A percentile compares a stretch with the other conserved stretches of the same genome.
Conservation (phyloP, 805 yeast genomes). For the Millerago galiae region DNA sequence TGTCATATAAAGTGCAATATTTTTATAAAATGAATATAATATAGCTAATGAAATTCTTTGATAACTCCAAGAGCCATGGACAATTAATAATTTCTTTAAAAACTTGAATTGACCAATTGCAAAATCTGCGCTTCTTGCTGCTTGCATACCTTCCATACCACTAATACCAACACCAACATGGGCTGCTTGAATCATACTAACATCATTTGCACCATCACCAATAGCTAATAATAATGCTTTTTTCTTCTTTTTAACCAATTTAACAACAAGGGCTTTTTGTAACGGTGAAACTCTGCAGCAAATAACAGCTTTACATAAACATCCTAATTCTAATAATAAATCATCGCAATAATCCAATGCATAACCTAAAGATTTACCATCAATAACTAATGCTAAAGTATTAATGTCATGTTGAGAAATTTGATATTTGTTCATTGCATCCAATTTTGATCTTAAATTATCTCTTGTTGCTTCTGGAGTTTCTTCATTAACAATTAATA, state of each 20-base stretch:
- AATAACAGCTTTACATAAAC: conserved; percentile 88
- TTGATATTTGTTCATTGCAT: conserved; percentile 64
- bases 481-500: conserved; percentile 84
- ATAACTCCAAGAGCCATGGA: conserved; percentile 97
- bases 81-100: conserved; percentile 73
- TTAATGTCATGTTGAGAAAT: conserved; percentile 63
- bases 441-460: conserved; percentile 68
- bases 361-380: conserved; percentile 83
- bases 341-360: conserved; percentile 86
- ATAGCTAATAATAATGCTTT: conserved; percentile 74
- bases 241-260: conserved; percentile 81
- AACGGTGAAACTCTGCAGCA: conserved; percentile 98
- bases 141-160: conserved; percentile 99
- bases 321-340: conserved; percentile 69
- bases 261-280: conserved; percentile 94
- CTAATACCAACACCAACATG: conserved; percentile 99
- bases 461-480: conserved; percentile 66
- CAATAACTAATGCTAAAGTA: conserved; percentile 84
- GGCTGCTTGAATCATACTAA: conserved; percentile 98
- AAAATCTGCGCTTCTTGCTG: conserved; percentile 96
- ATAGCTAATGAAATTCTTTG: conserved; percentile 91
- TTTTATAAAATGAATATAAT: conserved; percentile 91
- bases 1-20: conserved; percentile 92
- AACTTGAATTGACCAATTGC: conserved; percentile 94
- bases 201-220: conserved; percentile 99